Evolutionary conservation across 148 eudicot species (phyloP).

Genomic region (Bassia scoparia): DNA sequence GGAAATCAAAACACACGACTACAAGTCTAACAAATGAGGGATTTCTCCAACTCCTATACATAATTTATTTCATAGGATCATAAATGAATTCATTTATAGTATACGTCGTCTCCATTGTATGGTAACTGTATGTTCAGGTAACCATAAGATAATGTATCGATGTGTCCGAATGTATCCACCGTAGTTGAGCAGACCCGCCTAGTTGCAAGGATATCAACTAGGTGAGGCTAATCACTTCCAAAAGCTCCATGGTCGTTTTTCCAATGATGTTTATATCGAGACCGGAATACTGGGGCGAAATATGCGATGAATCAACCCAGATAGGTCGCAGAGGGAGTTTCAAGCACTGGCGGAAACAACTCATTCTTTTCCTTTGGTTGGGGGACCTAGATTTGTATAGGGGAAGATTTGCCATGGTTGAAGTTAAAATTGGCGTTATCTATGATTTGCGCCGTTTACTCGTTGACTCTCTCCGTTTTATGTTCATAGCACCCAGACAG

Average conservation of each 20-base stretch:
- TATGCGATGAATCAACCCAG: slow-evolving; percentile 49
- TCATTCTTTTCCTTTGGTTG: slow-evolving; percentile 49
- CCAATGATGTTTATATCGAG: slow-evolving; percentile 35
- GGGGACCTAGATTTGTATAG: slow-evolving; percentile 56
- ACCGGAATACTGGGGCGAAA: slow-evolving; percentile 56
- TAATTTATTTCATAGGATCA: too few species aligned
- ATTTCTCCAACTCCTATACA: too few species aligned
- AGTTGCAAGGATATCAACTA: slow-evolving; percentile 25
- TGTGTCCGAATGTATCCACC: slow-evolving; percentile 48
- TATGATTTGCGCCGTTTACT: slow-evolving; percentile 41
- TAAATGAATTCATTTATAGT: too few species aligned
- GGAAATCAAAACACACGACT: too few species aligned
- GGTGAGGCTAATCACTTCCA: slow-evolving; percentile 35
- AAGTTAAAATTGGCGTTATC: slow-evolving; percentile 48
- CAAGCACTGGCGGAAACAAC: slow-evolving; percentile 39
- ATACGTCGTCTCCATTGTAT: too few species aligned
- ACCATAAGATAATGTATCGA: slow-evolving; percentile 54
- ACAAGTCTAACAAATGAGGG: too few species aligned
- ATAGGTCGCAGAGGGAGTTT: slow-evolving; percentile 49
- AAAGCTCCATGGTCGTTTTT: slow-evolving; percentile 28
- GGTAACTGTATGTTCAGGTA: slow-evolving; percentile 27
- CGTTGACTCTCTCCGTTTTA: slow-evolving; percentile 49
- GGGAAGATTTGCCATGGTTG: slow-evolving; percentile 45
- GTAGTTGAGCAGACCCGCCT: slow-evolving; percentile 13
- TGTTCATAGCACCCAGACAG: slow-evolving; percentile 45